phyloP scores from a whole-genome alignment of 2,329 filamentous ascomycete species.

The Laburnicola sp. region DNA sequence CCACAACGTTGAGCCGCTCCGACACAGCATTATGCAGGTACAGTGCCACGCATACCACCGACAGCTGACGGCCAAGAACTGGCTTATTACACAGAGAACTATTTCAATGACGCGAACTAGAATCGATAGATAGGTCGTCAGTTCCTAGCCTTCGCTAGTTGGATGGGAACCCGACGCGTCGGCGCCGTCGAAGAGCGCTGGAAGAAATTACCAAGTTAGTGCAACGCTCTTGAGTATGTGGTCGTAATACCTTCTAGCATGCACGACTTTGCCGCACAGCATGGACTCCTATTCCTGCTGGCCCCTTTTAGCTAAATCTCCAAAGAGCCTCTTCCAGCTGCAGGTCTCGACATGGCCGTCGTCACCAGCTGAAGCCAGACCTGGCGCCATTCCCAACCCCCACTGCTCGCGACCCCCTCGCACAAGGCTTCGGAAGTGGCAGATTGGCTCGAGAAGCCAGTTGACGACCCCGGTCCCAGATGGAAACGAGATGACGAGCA shows the following conservation, averaged over 20 bases:
- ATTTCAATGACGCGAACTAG: not conserved
- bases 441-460: conserved; percentile 24
- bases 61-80: not conserved
- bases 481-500: conserved; percentile 37
- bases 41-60: conserved; percentile 1
- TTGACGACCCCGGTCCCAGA: conserved; percentile 8
- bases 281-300: not conserved
- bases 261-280: not conserved
- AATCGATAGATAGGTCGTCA: not conserved
- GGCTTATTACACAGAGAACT: not conserved
- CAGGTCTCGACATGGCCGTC: not conserved
- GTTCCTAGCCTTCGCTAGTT: not conserved
- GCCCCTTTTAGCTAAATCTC: not conserved
- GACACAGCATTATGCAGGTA: conserved; percentile 17
- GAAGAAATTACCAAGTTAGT: conserved; percentile 2
- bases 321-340: conserved; percentile 15
- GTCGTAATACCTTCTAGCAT: not conserved
- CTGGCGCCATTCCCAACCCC: not conserved
- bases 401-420: not conserved
- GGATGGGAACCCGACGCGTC: not conserved
- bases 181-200: conserved; percentile 6
- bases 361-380: conserved; percentile 19
- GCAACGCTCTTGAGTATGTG: conserved; percentile 9
- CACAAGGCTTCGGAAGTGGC: conserved; percentile 19
- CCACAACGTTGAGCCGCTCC: not conserved